A percentile compares a stretch with the other conserved stretches of the same genome.
Conservation (phyloP, 495 filamentous ascomycete genomes). For the Hypoxylon crocopeplum region DNA sequence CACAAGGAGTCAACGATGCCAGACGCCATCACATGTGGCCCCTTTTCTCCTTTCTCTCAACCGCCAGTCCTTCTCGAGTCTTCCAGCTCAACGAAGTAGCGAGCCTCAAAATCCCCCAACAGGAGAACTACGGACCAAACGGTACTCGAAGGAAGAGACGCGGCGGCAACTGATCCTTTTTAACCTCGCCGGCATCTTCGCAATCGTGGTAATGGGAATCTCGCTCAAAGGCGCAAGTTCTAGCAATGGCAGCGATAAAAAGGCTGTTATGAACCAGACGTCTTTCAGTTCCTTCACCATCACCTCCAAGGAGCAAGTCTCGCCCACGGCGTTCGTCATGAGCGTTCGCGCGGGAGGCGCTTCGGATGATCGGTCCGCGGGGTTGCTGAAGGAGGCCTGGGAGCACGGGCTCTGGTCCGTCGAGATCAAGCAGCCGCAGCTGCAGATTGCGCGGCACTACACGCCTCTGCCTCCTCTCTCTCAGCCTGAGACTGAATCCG, state of each 20-base stretch:
- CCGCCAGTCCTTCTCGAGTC: slow-evolving; percentile 1
- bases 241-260: background rate
- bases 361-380: background rate
- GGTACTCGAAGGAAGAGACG: background rate
- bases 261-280: slow-evolving; percentile 48
- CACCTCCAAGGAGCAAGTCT: slow-evolving; percentile 69
- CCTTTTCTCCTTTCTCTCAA: background rate
- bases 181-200: slow-evolving; percentile 22
- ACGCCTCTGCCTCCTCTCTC: slow-evolving; percentile 74
- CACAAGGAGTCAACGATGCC: background rate
- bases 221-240: background rate
- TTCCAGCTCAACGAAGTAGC: background rate
- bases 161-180: slow-evolving; percentile 9
- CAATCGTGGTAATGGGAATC: background rate
- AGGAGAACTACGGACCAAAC: background rate
- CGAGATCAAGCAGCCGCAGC: slow-evolving; percentile 89
- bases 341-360: slow-evolving; percentile 57
- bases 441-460: slow-evolving; percentile 88
- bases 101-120: background rate
- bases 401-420: slow-evolving; percentile 77
- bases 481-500: too few species aligned
- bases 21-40: too few species aligned
- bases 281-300: slow-evolving; percentile 71
- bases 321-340: slow-evolving; percentile 77
- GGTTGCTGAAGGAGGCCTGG: slow-evolving; percentile 34